A percentile compares a stretch with the other conserved stretches of the same genome.
Conservation (phyloP, 176 grass and related monocot species). For the Oryza nivara region DNA sequence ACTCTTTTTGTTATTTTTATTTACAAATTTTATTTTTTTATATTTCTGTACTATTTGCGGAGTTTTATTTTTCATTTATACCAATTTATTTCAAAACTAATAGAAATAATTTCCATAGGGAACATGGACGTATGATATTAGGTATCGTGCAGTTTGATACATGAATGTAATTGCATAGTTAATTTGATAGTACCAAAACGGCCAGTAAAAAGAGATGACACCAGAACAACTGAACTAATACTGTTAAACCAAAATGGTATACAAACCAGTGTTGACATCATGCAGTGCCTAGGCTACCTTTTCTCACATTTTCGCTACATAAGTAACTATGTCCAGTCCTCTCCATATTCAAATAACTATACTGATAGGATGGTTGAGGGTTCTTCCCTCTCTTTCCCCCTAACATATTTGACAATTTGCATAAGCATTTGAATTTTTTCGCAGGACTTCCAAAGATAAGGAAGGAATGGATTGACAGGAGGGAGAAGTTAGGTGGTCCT, state of each 20-base stretch:
- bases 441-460: constrained; percentile 94
- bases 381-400: background rate
- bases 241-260: background rate
- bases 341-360: background rate
- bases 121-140: background rate
- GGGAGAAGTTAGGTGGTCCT: constrained; percentile 68
- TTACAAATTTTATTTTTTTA: constrained; percentile 10
- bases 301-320: background rate
- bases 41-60: background rate
- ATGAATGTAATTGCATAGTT: constrained; percentile 1
- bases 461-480: constrained; percentile 92
- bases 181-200: constrained; percentile 8
- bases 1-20: constrained; percentile 10
- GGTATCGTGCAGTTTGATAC: background rate
- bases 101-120: background rate
- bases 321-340: background rate
- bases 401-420: background rate
- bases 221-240: background rate
- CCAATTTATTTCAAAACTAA: background rate
- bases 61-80: background rate
- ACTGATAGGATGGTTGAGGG: background rate
- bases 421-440: constrained; percentile 13
- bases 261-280: background rate
- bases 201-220: background rate
- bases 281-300: background rate